Evolutionary conservation across 148 eudicot genomes (phyloP), one percentile per base, ranked within the genome.

Genomic region (Diospyros kaki): DNA sequence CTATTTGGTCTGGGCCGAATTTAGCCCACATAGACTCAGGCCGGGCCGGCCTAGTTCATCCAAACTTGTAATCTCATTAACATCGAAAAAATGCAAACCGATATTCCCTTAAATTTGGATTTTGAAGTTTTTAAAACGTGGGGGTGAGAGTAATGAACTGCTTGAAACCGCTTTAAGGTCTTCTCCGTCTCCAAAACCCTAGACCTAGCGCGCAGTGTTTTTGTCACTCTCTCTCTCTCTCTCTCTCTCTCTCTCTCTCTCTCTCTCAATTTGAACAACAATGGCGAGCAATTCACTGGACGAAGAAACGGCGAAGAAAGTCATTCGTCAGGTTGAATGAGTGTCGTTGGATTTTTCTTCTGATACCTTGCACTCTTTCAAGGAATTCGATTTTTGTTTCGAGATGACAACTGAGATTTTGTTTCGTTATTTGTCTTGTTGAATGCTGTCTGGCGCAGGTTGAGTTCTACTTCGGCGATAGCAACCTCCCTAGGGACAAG

Each of bases 401-500:
- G 28, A 28, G 28, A 28, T 28, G 28, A 28, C 28, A 28, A 28
- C 28, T 28, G 28, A 28, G 28, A 28, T 28, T 28, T 28, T 28
- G 28, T 28, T 28, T 28, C 28, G 28, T 28, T 28, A 28, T 28
- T 28, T 28, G 28, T 56, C 58, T 28, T 14, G 5, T 67, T 48
- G 28, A 6, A 4, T 59, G 65, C 13, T 46, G 4, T 73, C 18
- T 28, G 1, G 12, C 60, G 74, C 84, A 94, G 98, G 95, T 94
- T 45, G 98, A 94, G 83, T 94, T 92, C 72, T 94, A 94, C 71
- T 92, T 94, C 80, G 83, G 98, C 75, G 98, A 95, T 69, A 95
- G 98, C 77, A 95, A 95, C 79, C 93, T 95, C 63, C 96, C 97
- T 0, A 81, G 87, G 54, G 98, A 95, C 67, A 77, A 68, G 10